A percentile compares a stretch with the other conserved stretches of the same genome.
Evolutionary conservation across 495 filamentous ascomycete species (phyloP).

Genomic region (Tuber microsphaerosporum): DNA sequence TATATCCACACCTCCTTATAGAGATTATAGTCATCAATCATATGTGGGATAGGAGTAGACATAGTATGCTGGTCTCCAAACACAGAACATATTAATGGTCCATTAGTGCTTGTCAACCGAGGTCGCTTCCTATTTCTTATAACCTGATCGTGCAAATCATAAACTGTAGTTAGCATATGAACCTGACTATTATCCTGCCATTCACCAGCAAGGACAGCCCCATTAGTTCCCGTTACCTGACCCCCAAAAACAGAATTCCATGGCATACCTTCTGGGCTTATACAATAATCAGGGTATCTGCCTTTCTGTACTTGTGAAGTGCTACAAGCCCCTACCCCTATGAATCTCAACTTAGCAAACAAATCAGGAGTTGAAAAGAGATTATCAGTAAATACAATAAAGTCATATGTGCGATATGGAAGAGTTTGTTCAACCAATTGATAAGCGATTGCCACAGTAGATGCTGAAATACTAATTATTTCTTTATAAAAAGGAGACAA

Average conservation of each 20-base stretch:
- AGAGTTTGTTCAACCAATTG: background rate
- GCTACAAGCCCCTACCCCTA: constrained; percentile 9
- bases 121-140: background rate
- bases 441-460: constrained; percentile 9
- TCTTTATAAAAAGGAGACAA: background rate
- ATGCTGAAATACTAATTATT: constrained; percentile 5
- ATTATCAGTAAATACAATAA: constrained; percentile 15
- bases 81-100: background rate
- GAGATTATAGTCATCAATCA: constrained; percentile 33
- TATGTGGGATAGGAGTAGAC: background rate
- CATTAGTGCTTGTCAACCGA: background rate
- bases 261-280: background rate
- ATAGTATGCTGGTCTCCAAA: background rate
- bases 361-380: constrained; percentile 12
- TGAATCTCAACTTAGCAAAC: background rate
- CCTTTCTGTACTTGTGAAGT: background rate
- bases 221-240: background rate
- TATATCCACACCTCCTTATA: constrained; percentile 25
- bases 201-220: background rate
- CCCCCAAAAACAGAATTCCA: background rate
- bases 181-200: constrained; percentile 14
- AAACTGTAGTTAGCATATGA: constrained; percentile 14
- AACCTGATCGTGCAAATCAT: constrained; percentile 5
- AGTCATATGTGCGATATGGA: background rate
- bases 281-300: constrained; percentile 9